Evolutionary conservation across 352 stramenopile species (phyloP).

Genomic region (Globisporangium nunn): DNA sequence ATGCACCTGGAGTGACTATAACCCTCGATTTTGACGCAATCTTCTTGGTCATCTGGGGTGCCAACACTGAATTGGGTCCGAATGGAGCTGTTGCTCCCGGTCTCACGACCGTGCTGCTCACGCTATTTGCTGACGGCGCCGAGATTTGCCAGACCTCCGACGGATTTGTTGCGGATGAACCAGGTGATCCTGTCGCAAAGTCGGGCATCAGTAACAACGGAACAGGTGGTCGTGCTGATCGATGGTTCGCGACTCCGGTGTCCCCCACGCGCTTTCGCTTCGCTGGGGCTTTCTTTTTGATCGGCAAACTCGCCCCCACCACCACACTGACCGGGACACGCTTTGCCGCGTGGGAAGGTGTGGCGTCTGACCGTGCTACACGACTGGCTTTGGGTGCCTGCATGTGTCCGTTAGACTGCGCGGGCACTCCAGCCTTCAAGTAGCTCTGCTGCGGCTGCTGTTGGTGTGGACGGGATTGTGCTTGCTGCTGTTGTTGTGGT

Average conservation of each 20-base stretch:
- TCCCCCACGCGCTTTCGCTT: conserved; percentile 6
- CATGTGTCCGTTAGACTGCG: conserved; percentile 3
- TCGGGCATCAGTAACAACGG: background rate
- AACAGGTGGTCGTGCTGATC: background rate
- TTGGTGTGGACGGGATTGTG: background rate
- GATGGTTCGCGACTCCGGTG: background rate
- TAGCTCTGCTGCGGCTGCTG: background rate
- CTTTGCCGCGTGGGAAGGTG: background rate
- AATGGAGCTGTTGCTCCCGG: background rate
- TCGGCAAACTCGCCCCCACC: background rate
- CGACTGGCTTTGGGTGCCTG: too few species aligned
- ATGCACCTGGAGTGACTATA: too few species aligned
- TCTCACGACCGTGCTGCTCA: background rate
- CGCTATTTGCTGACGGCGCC: background rate
- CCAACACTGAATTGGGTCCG: too few species aligned
- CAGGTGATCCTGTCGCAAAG: background rate
- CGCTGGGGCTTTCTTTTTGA: conserved; percentile 1
- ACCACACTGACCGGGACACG: background rate
- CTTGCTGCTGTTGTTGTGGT: background rate
- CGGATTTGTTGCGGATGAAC: too few species aligned
- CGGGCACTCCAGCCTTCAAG: background rate
- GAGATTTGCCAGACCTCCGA: too few species aligned
- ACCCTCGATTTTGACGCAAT: too few species aligned
- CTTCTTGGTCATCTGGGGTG: too few species aligned
- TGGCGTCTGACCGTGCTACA: background rate